Conservation (phyloP, 257 asterid species). For the Hygrophila difformis region DNA sequence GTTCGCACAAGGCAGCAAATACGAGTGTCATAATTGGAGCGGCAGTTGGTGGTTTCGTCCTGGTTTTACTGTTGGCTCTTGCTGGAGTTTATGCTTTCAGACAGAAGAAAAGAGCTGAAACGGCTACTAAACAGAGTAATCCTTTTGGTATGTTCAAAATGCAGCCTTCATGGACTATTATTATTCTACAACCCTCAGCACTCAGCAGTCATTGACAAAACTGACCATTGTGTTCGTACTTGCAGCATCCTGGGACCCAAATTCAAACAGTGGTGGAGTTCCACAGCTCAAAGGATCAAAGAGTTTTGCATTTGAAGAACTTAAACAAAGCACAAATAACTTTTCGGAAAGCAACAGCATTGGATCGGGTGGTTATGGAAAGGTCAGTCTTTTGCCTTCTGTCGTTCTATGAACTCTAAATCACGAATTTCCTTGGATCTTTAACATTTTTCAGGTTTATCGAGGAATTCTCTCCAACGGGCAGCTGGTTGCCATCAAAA, state of each 20-base stretch:
- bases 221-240: conserved; percentile 3
- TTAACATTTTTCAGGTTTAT: conserved; percentile 45
- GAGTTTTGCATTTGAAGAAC: conserved; percentile 64
- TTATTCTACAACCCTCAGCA: conserved; percentile 44
- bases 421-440: neutral
- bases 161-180: conserved; percentile 17
- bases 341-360: conserved; percentile 49
- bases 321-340: conserved; percentile 64
- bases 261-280: conserved; percentile 59
- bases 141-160: conserved; percentile 60
- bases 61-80: conserved; percentile 35
- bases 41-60: conserved; percentile 54
- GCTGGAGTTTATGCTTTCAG: conserved; percentile 72
- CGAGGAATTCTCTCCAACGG: conserved; percentile 69
- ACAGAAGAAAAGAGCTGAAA: conserved; percentile 65
- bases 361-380: conserved; percentile 92
- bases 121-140: conserved; percentile 50
- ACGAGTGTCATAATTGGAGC: conserved; percentile 56
- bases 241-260: conserved; percentile 73
- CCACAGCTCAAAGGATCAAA: conserved; percentile 76
- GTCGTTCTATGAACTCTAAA: neutral
- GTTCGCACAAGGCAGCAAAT: conserved; percentile 34
- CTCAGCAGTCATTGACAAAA: too few relatives aligned
- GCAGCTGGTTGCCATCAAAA: conserved; percentile 61
- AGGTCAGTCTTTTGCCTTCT: conserved; percentile 29